Percentiles rank a stretch among this genome's conserved stretches.
Conservation (phyloP, 768 basidiomycete species). For the Glaciozyma martinii region DNA sequence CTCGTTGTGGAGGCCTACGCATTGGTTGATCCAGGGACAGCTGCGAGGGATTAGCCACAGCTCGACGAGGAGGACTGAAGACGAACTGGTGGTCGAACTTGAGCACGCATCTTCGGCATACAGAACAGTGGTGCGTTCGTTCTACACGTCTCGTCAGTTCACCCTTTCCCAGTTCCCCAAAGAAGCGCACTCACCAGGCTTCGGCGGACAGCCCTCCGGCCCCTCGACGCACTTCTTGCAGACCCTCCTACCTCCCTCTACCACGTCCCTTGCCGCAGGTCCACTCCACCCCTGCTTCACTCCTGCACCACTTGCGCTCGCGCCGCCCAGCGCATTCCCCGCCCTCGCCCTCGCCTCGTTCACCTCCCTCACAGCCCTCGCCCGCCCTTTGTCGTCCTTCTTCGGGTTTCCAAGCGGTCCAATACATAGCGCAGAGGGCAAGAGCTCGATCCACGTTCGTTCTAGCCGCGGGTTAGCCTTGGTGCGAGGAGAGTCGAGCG, state of each 20-base stretch:
- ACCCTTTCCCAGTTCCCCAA: background rate
- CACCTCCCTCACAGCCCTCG: background rate
- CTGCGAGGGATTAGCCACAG: slow-evolving; percentile 9
- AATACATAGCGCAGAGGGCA: slow-evolving; percentile 12
- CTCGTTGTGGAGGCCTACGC: slow-evolving; percentile 90
- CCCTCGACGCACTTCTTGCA: slow-evolving; percentile 31
- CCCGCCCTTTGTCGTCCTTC: background rate
- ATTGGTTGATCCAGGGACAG: slow-evolving; percentile 44
- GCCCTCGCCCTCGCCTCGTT: background rate
- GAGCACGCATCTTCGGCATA: slow-evolving; percentile 32
- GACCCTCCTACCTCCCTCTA: slow-evolving; percentile 1
- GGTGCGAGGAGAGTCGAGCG: slow-evolving; percentile 36
- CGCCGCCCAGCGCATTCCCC: background rate
- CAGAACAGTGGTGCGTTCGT: slow-evolving; percentile 34
- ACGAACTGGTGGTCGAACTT: slow-evolving; percentile 34
- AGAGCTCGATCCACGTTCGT: slow-evolving; percentile 8
- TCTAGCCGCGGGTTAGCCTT: background rate
- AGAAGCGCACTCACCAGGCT: slow-evolving; percentile 20
- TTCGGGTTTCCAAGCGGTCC: background rate
- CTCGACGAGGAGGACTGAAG: background rate
- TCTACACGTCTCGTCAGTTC: slow-evolving; percentile 5
- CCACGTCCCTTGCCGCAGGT: background rate
- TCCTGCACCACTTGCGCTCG: background rate
- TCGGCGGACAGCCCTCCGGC: slow-evolving; percentile 10
- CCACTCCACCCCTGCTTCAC: background rate